Evolutionary conservation across 805 yeast species (phyloP).

Genomic region (Ogataea nakhonphanomensis): DNA sequence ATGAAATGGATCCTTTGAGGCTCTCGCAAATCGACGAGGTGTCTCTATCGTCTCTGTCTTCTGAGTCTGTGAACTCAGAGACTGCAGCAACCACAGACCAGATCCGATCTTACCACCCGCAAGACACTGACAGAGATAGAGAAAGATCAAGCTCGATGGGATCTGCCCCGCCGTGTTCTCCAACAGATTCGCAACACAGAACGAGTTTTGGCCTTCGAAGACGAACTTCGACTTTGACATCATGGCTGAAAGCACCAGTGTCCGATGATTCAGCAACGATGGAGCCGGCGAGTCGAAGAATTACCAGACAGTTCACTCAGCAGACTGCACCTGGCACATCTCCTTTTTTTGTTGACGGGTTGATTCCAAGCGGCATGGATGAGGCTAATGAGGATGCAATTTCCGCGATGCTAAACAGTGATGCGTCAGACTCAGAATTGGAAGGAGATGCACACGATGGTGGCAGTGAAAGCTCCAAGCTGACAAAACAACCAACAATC

Average conservation of each 20-base stretch:
- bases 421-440: constrained; percentile 6
- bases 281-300: constrained; percentile 3
- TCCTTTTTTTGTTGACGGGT: constrained; percentile 14
- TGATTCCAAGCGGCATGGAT: constrained; percentile 12
- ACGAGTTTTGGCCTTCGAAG: background rate
- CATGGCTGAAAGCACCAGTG: constrained; percentile 5
- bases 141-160: background rate
- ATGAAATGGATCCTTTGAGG: constrained; percentile 2
- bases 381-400: constrained; percentile 17
- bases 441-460: constrained; percentile 2
- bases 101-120: constrained; percentile 5
- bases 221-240: constrained; percentile 6
- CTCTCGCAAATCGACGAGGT: constrained; percentile 6
- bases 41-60: constrained; percentile 7
- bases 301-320: constrained; percentile 17
- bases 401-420: constrained; percentile 17
- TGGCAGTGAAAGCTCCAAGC: background rate
- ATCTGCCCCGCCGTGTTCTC: constrained; percentile 1
- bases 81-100: background rate
- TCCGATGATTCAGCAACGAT: constrained; percentile 7
- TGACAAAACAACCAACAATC: background rate
- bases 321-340: constrained; percentile 10
- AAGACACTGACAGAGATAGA: background rate
- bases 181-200: background rate
- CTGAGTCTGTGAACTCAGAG: background rate